These are phyloP conservation scores for Aphanomyces astaci DNA, from an alignment of 352 stramenopile species.

Conservation along the genomic window DNA sequence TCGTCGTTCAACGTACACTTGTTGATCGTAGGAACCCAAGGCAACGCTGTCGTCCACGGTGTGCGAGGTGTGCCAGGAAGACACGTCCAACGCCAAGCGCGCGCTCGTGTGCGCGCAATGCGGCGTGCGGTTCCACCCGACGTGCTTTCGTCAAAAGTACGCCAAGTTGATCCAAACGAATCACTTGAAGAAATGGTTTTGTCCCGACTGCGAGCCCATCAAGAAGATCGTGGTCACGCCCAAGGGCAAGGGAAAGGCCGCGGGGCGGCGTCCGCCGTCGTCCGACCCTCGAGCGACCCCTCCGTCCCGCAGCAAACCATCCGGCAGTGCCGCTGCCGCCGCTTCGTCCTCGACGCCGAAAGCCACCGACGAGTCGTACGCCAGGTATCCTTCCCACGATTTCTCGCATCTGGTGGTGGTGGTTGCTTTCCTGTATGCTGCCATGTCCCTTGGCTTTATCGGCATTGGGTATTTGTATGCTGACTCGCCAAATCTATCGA, in stretches of 20 bases:
- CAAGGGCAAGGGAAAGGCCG: constrained; percentile 34
- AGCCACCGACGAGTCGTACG: constrained; percentile 3
- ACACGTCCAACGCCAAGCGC: constrained; percentile 26
- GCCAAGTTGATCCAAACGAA: constrained; percentile 47
- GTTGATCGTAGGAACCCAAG: constrained; percentile 1
- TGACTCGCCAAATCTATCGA: too few species aligned
- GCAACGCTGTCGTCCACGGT: constrained; percentile 2
- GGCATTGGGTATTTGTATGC: too few species aligned
- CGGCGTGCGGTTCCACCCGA: constrained; percentile 80
- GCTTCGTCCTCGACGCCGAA: neutral
- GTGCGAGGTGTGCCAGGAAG: constrained; percentile 19
- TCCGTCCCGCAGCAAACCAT: constrained; percentile 19
- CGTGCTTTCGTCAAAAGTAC: constrained; percentile 76
- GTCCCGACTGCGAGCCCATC: constrained; percentile 60
- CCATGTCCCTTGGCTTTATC: too few species aligned
- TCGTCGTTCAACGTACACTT: too few species aligned
- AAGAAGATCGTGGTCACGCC: constrained; percentile 26
- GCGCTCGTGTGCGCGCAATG: constrained; percentile 68
- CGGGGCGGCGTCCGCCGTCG: neutral
- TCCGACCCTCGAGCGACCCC: constrained; percentile 22
- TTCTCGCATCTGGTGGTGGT: too few species aligned
- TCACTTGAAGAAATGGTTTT: constrained; percentile 67
- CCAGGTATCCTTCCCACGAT: too few species aligned
- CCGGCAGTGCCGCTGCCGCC: neutral
- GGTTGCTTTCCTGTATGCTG: too few species aligned